Evolutionary conservation across 2,329 filamentous ascomycete genomes (phyloP).

Genomic region (Ophiostoma populinum): DNA sequence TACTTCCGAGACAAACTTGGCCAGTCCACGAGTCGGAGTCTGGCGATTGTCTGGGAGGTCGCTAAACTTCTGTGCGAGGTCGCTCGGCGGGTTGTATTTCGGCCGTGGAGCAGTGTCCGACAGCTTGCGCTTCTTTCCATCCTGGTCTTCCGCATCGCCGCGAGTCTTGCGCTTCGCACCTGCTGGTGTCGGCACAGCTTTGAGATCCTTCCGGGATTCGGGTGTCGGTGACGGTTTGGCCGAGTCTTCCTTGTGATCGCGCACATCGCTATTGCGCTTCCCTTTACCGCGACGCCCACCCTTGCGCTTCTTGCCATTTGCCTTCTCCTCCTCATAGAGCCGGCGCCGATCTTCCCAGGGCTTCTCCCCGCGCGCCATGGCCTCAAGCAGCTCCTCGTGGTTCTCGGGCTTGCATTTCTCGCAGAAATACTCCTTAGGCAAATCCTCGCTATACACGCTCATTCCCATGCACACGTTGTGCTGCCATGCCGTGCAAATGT

Average conservation of each 20-base stretch:
- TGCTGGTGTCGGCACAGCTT: background rate
- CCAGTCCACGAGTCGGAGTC: slow-evolving; percentile 36
- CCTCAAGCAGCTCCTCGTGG: slow-evolving; percentile 64
- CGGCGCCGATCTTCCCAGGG: slow-evolving; percentile 64
- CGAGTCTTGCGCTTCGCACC: slow-evolving; percentile 36
- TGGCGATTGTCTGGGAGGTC: slow-evolving; percentile 49
- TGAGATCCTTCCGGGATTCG: slow-evolving; percentile 21
- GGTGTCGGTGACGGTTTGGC: slow-evolving; percentile 21
- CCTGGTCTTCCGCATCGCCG: slow-evolving; percentile 37
- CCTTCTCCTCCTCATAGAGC: slow-evolving; percentile 42
- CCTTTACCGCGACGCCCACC: slow-evolving; percentile 43
- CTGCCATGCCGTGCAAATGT: slow-evolving; percentile 86
- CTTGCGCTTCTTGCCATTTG: slow-evolving; percentile 38
- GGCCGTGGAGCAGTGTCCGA: slow-evolving; percentile 29
- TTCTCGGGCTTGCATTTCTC: slow-evolving; percentile 74
- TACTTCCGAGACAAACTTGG: slow-evolving; percentile 49
- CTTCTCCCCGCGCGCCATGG: slow-evolving; percentile 62
- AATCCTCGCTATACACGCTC: slow-evolving; percentile 57
- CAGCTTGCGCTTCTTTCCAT: slow-evolving; percentile 36
- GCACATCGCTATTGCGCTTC: slow-evolving; percentile 45
- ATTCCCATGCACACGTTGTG: slow-evolving; percentile 93
- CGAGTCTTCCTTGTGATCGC: slow-evolving; percentile 24
- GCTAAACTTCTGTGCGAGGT: slow-evolving; percentile 35
- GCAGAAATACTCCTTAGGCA: slow-evolving; percentile 78
- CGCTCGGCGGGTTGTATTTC: slow-evolving; percentile 30